Percentiles rank a stretch among this genome's conserved stretches.
phyloP scores from a whole-genome alignment of 2,329 filamentous ascomycete species.

The Xylariaceae sp. region DNA sequence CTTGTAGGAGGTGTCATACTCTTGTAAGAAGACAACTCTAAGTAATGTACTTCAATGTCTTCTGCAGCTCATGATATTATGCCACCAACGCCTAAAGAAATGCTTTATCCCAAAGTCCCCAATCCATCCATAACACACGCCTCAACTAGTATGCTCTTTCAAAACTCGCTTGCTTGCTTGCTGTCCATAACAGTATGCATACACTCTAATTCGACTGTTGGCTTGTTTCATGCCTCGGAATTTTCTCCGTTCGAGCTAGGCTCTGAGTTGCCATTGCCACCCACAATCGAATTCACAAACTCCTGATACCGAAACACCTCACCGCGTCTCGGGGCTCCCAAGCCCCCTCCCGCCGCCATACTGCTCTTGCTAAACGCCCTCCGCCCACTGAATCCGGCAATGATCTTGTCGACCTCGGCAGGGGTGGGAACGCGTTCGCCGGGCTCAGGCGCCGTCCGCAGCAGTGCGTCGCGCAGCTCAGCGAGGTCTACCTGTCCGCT shows the following conservation, averaged over 20 bases:
- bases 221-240: conserved; percentile 39
- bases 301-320: conserved; percentile 96
- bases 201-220: conserved; percentile 32
- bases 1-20: no score
- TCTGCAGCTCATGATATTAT: not conserved
- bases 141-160: not conserved
- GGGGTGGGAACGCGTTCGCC: conserved; percentile 71
- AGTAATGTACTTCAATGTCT: not conserved
- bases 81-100: conserved; percentile 11
- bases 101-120: not conserved
- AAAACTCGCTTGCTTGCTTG: not conserved
- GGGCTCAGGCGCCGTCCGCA: conserved; percentile 80
- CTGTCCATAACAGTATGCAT: not conserved
- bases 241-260: conserved; percentile 8
- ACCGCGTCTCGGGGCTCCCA: conserved; percentile 65
- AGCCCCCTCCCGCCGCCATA: conserved; percentile 47
- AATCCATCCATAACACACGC: not conserved
- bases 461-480: conserved; percentile 81
- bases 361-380: conserved; percentile 76
- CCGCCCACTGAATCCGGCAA: conserved; percentile 83
- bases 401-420: conserved; percentile 83
- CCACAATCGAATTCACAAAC: conserved; percentile 77
- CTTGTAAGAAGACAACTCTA: not conserved
- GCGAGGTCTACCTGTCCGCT: conserved; percentile 87
- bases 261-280: conserved; percentile 49